A percentile compares a stretch with the other conserved stretches of the same genome.
These are phyloP conservation scores for Misopates orontium DNA, from an alignment of 257 asterid genomes.

Conservation along the genomic window DNA sequence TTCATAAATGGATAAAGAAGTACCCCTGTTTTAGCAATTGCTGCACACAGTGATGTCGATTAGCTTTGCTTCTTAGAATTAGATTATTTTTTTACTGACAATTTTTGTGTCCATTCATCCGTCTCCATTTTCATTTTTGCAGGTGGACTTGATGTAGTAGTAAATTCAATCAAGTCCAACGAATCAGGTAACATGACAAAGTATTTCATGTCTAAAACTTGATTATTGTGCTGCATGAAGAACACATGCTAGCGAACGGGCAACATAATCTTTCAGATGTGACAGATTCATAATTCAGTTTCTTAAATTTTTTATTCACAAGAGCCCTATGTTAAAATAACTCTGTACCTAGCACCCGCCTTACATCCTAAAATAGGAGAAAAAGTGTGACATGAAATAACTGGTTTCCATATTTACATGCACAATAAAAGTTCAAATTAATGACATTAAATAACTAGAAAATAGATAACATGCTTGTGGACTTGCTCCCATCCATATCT, in stretches of 20 bases:
- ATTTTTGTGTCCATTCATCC: neutral
- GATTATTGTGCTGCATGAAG: too few relatives aligned
- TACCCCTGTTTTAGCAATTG: conserved; percentile 1
- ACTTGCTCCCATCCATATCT: conserved; percentile 24
- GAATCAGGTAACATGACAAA: too few relatives aligned
- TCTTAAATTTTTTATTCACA: conserved; percentile 17
- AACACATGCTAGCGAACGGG: too few relatives aligned
- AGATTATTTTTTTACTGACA: neutral
- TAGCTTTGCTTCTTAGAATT: neutral
- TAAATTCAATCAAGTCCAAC: too few relatives aligned
- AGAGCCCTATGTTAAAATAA: neutral
- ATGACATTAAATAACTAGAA: conserved; percentile 8
- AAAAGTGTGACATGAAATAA: neutral
- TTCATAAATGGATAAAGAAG: neutral
- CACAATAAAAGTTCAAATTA: conserved; percentile 10
- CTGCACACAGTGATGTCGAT: neutral
- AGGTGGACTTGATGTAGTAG: too few relatives aligned
- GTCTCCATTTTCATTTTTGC: neutral
- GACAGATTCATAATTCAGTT: conserved; percentile 7
- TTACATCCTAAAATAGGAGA: too few relatives aligned
- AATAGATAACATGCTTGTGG: conserved; percentile 24
- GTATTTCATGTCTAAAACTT: too few relatives aligned
- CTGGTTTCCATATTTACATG: conserved; percentile 11
- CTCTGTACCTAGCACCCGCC: neutral
- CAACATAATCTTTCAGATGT: conserved; percentile 1